Percentiles rank a stretch among this genome's conserved stretches.
Evolutionary conservation across 495 filamentous ascomycete species (phyloP).

Genomic region (Pyrenopolyporus hunteri): DNA sequence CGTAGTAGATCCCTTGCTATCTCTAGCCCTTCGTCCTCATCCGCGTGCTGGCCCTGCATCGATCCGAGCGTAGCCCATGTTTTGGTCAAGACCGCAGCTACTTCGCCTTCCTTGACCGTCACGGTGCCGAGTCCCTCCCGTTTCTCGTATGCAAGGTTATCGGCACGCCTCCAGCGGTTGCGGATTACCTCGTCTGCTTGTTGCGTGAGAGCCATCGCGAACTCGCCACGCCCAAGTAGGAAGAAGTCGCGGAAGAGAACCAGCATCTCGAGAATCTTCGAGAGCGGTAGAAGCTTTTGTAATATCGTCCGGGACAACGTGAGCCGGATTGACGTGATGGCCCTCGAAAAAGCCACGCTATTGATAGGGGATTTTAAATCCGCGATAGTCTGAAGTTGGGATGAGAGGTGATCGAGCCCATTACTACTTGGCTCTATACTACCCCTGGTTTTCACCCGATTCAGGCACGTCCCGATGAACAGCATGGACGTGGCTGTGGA

Average conservation of each 20-base stretch:
- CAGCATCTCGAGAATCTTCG: slow-evolving; percentile 76
- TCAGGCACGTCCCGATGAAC: slow-evolving; percentile 88
- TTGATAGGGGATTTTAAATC: slow-evolving; percentile 74
- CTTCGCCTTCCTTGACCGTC: slow-evolving; percentile 84
- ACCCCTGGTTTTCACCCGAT: slow-evolving; percentile 69
- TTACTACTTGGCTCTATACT: slow-evolving; percentile 61
- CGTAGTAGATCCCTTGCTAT: slow-evolving; percentile 77
- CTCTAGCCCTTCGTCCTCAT: slow-evolving; percentile 79
- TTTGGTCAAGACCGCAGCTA: slow-evolving; percentile 71
- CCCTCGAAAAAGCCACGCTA: slow-evolving; percentile 67
- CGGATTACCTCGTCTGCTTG: slow-evolving; percentile 80
- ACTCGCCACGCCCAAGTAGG: slow-evolving; percentile 86
- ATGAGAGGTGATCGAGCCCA: slow-evolving; percentile 65
- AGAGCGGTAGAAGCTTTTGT: slow-evolving; percentile 77
- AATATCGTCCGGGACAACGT: slow-evolving; percentile 82
- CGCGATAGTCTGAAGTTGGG: slow-evolving; percentile 76
- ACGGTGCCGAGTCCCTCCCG: slow-evolving; percentile 58
- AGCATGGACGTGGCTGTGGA: slow-evolving; percentile 81
- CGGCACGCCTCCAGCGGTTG: slow-evolving; percentile 59
- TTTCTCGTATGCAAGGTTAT: slow-evolving; percentile 61
- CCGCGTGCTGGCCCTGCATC: slow-evolving; percentile 70
- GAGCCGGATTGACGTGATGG: slow-evolving; percentile 76
- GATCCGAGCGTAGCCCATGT: slow-evolving; percentile 79
- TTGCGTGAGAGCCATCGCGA: slow-evolving; percentile 81
- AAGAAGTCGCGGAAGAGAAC: slow-evolving; percentile 84